Evolutionary conservation across 768 basidiomycete genomes (phyloP).

Genomic region (Tubosaeta brunneosetosa): DNA sequence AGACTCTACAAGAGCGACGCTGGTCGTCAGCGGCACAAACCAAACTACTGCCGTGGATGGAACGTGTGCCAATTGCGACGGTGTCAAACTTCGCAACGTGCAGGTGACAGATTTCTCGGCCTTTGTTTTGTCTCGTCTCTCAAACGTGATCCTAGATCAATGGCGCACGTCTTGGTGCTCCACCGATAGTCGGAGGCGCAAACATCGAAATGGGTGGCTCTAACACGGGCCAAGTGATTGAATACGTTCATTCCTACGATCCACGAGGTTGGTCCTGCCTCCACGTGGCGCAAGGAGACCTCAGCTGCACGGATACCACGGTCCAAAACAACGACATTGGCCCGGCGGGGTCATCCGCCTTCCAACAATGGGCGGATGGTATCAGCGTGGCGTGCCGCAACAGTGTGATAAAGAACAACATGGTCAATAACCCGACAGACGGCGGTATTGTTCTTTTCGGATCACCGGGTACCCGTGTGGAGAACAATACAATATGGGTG

Average conservation of each 20-base stretch:
- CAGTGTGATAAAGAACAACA: constrained; percentile 60
- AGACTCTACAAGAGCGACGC: constrained; percentile 58
- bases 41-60: constrained; percentile 74
- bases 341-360: constrained; percentile 62
- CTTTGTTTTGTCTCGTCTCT: not conserved
- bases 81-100: constrained; percentile 63
- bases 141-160: constrained; percentile 49
- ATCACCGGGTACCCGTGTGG: constrained; percentile 63
- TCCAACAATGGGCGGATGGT: constrained; percentile 78
- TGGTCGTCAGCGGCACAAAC: constrained; percentile 65
- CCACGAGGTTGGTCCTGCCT: constrained; percentile 82
- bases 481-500: constrained; percentile 76
- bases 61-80: constrained; percentile 53
- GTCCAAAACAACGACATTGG: constrained; percentile 84
- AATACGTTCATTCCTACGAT: constrained; percentile 71
- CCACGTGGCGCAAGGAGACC: constrained; percentile 66
- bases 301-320: constrained; percentile 57
- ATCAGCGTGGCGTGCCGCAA: constrained; percentile 69
- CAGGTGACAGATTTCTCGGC: constrained; percentile 42
- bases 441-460: constrained; percentile 80
- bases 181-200: constrained; percentile 56
- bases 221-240: constrained; percentile 67
- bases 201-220: constrained; percentile 85
- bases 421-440: constrained; percentile 69
- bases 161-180: constrained; percentile 56